These are phyloP conservation scores for Botrytis fragariae DNA, from an alignment of 2,329 filamentous ascomycete species.

Conservation along the genomic window DNA sequence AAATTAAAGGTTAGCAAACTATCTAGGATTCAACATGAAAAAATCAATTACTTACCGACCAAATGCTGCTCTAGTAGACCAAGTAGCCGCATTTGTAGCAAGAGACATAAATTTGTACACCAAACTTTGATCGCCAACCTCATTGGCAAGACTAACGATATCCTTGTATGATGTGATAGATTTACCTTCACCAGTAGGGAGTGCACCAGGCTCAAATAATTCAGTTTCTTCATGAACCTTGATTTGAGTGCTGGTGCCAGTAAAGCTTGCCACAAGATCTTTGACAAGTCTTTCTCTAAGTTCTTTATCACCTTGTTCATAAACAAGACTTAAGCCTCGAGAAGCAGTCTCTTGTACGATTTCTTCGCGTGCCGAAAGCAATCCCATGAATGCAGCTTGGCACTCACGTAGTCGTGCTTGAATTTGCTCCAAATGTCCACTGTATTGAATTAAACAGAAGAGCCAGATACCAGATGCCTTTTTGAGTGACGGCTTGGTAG, in stretches of 20 bases:
- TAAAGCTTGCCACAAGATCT: conserved; percentile 71
- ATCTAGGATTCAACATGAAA: not conserved
- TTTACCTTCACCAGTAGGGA: conserved; percentile 42
- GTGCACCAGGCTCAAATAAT: conserved; percentile 44
- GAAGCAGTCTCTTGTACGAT: conserved; percentile 95
- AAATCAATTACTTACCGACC: conserved; percentile 51
- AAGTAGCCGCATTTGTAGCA: conserved; percentile 92
- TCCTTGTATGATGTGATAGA: conserved; percentile 96
- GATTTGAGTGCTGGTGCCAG: conserved; percentile 64
- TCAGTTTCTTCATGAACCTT: conserved; percentile 90
- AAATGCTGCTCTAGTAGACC: conserved; percentile 95
- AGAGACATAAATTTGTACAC: conserved; percentile 99
- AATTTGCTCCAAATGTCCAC: conserved; percentile 72
- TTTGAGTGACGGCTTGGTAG: conserved; percentile 82
- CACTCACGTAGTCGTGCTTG: conserved; percentile 73
- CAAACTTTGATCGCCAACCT: conserved; percentile 93
- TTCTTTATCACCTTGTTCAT: conserved; percentile 81
- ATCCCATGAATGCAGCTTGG: conserved; percentile 82
- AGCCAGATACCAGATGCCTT: conserved; percentile 96
- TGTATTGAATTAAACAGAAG: conserved; percentile 86
- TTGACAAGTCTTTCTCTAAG: conserved; percentile 74
- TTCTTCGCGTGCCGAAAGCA: conserved; percentile 85
- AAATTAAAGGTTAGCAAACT: not conserved
- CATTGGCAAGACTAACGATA: conserved; percentile 91
- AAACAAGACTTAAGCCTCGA: conserved; percentile 84